Percentiles rank a stretch among this genome's conserved stretches.
phyloP scores from a whole-genome alignment of 1,284 basidiomycete genomes.

The Butyriboletus appendiculatus region DNA sequence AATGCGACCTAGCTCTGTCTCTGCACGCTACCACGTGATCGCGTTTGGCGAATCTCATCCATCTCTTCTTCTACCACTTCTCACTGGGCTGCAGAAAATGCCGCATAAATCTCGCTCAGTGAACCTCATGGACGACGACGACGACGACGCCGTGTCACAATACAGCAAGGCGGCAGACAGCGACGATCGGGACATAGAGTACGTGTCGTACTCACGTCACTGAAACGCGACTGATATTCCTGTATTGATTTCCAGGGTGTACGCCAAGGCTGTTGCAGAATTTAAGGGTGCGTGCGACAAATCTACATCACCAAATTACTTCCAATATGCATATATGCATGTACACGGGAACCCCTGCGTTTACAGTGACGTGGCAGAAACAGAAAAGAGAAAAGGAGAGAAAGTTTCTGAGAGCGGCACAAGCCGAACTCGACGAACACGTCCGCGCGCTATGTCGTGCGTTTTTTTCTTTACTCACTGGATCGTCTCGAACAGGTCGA shows the following conservation, averaged over 20 bases:
- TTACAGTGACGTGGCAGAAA: slow-evolving; percentile 42
- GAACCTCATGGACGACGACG: slow-evolving; percentile 2
- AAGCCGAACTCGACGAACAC: slow-evolving; percentile 34
- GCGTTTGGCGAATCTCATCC: neutral
- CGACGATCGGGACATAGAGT: slow-evolving; percentile 35
- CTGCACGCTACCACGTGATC: slow-evolving; percentile 15
- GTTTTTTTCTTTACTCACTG: neutral
- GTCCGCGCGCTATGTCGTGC: slow-evolving; percentile 11
- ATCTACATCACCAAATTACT: neutral
- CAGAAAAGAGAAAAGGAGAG: slow-evolving; percentile 38
- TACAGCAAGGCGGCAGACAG: slow-evolving; percentile 19
- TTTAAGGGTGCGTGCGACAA: slow-evolving; percentile 28
- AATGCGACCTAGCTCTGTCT: slow-evolving; percentile 3
- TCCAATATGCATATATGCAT: neutral
- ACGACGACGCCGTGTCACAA: slow-evolving; percentile 24
- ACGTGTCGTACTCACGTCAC: neutral
- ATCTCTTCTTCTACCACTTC: neutral
- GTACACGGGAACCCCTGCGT: neutral
- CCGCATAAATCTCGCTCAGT: slow-evolving; percentile 17
- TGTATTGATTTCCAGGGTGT: slow-evolving; percentile 16
- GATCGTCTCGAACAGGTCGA: slow-evolving; percentile 14
- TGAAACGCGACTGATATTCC: neutral
- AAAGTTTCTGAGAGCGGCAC: slow-evolving; percentile 31
- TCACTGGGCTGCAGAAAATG: slow-evolving; percentile 12
- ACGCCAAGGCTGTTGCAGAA: slow-evolving; percentile 34